Evolutionary conservation across 306 rosid genomes (phyloP).

Genomic region (Ammopiptanthus mongolicus): DNA sequence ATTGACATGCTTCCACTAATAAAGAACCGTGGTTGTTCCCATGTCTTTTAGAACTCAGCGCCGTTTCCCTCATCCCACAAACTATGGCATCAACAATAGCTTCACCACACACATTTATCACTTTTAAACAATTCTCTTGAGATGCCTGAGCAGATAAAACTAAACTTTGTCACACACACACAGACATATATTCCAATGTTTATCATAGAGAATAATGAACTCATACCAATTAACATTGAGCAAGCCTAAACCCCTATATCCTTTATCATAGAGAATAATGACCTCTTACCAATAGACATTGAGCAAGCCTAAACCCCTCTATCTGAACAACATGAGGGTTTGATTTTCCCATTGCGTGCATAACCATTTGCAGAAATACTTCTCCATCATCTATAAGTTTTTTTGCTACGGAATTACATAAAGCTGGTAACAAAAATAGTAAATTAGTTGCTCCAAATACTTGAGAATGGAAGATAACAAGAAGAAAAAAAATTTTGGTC

Average conservation of each 20-base stretch:
- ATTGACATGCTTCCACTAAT: slow-evolving; percentile 61
- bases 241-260: slow-evolving; percentile 69
- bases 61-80: slow-evolving; percentile 51
- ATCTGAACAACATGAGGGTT: slow-evolving; percentile 51
- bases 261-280: slow-evolving; percentile 16
- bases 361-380: slow-evolving; percentile 44
- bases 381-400: slow-evolving; percentile 61
- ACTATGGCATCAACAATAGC: slow-evolving; percentile 62
- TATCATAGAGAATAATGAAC: slow-evolving; percentile 12
- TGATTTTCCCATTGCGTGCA: slow-evolving; percentile 62
- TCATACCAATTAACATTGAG: slow-evolving; percentile 64
- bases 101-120: slow-evolving; percentile 51
- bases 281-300: slow-evolving; percentile 56
- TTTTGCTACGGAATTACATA: slow-evolving; percentile 63
- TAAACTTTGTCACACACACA: slow-evolving; percentile 7
- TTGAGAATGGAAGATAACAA: slow-evolving; percentile 1
- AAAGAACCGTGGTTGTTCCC: slow-evolving; percentile 43
- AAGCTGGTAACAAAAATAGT: slow-evolving; percentile 46
- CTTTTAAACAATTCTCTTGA: slow-evolving; percentile 39
- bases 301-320: slow-evolving; percentile 78
- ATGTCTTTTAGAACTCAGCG: slow-evolving; percentile 32
- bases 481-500: slow-evolving; percentile 1
- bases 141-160: slow-evolving; percentile 53
- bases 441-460: slow-evolving; percentile 11
- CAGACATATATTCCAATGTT: not conserved